Evolutionary conservation across 495 filamentous ascomycete genomes (phyloP).

Genomic region (Parathielavia hyrcaniae): DNA sequence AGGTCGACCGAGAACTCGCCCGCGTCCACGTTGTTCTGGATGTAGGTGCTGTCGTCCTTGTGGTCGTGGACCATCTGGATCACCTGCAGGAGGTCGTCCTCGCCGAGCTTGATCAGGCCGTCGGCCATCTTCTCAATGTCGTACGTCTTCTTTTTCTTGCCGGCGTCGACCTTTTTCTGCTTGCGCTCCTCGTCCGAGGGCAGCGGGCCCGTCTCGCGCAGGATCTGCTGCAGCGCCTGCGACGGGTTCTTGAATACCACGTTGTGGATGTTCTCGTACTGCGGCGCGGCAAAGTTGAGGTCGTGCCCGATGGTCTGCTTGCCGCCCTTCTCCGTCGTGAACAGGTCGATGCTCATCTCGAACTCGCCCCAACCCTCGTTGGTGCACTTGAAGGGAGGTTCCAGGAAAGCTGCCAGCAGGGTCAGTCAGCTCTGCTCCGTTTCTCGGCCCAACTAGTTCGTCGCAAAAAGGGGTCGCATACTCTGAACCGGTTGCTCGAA

Average conservation of each 20-base stretch:
- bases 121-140: slow-evolving; percentile 98
- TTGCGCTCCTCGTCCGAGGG: slow-evolving; percentile 64
- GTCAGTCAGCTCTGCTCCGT: slow-evolving; percentile 9
- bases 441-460: not conserved
- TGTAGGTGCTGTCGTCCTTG: slow-evolving; percentile 85
- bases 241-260: slow-evolving; percentile 90
- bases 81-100: slow-evolving; percentile 75
- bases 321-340: slow-evolving; percentile 75
- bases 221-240: slow-evolving; percentile 62
- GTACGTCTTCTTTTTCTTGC: slow-evolving; percentile 80
- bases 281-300: slow-evolving; percentile 75
- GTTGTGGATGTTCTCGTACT: slow-evolving; percentile 77
- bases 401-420: slow-evolving; percentile 58
- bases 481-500: slow-evolving; percentile 80
- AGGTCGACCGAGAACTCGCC: slow-evolving; percentile 99
- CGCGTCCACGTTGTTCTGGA: slow-evolving; percentile 93
- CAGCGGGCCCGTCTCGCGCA: slow-evolving; percentile 77
- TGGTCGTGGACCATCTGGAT: slow-evolving; percentile 98
- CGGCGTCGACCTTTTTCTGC: slow-evolving; percentile 53
- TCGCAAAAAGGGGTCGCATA: slow-evolving; percentile 43
- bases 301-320: slow-evolving; percentile 79
- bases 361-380: slow-evolving; percentile 99
- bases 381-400: slow-evolving; percentile 78
- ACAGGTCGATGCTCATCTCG: slow-evolving; percentile 81
- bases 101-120: slow-evolving; percentile 38